Evolutionary conservation across 2,329 filamentous ascomycete species (phyloP), one percentile per base, ranked within the genome.

Genomic region (Colletotrichum cereale): DNA sequence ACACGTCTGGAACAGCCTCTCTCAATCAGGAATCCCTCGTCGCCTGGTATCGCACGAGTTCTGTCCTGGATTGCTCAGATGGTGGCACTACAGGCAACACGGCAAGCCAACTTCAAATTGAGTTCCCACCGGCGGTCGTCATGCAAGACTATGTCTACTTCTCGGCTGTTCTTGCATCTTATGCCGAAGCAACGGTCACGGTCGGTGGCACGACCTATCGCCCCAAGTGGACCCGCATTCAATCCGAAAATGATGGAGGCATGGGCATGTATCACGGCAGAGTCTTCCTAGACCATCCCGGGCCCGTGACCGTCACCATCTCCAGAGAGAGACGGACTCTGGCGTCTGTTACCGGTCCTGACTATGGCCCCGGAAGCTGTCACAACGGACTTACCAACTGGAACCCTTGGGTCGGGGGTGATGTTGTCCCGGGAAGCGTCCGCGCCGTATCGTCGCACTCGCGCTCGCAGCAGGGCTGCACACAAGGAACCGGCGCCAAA

Each of bases 1-100:
- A 85, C 79, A 88, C 88, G 77, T 82, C 77, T 36, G 80, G 78
- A 12, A 77, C 76, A 52, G 78, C 67, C 48, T 79, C 48, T 75
- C 76, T 67, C n/a, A 69, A 73, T 0, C 24, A 55, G 67, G 80
- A 81, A 58, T 74, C 74, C 18, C 67, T 81, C 1, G 68, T 78
- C 0, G 73, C 74, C 3, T 81, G 80, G 80, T 82, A 80, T 66
- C 78, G 81, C 24, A n/a, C 14, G 2, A 56, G 36, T 18, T 72
- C 66, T 18, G 78, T 76, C 5, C 75, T 75, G 2, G 72, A 74
- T 4, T 80, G 80, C 44, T 12, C 38, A n/a, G 73, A 74, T 36
- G 79, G 78, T 24, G 76, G 75, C 29, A 82, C 80, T 1, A 71
- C 65, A 16, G 78, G 75, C 29, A 80, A 80, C 63, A 77, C 77